Evolutionary conservation across 2,329 filamentous ascomycete species (phyloP).

Genomic region (Fusarium sp.): DNA sequence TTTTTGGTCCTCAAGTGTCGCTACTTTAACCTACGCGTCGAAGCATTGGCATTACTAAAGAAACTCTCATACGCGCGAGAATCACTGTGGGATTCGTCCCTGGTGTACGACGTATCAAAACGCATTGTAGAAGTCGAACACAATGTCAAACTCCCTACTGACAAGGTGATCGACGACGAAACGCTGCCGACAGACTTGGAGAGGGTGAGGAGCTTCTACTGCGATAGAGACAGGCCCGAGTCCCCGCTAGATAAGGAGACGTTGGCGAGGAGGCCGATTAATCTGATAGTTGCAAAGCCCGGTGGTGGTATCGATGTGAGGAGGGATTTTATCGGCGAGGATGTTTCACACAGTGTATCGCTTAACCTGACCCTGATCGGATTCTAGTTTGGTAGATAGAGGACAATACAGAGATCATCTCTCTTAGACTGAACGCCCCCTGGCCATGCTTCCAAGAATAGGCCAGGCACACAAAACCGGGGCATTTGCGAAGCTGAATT

Average conservation of each 20-base stretch:
- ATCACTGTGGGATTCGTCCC: slow-evolving; percentile 51
- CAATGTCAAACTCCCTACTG: slow-evolving; percentile 42
- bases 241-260: not conserved
- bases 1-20: slow-evolving; percentile 55
- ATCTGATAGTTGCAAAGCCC: slow-evolving; percentile 1
- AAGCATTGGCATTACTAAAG: slow-evolving; percentile 49
- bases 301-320: not conserved
- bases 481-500: not conserved
- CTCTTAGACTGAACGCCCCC: not conserved
- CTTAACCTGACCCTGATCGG: not conserved
- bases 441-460: not conserved
- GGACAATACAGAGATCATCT: not conserved
- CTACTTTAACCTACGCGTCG: slow-evolving; percentile 49
- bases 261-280: not conserved
- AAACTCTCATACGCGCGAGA: slow-evolving; percentile 48
- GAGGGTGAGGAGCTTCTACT: slow-evolving; percentile 33
- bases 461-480: not conserved
- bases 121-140: slow-evolving; percentile 56
- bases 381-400: not conserved
- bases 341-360: not conserved
- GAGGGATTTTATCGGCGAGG: not conserved
- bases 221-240: not conserved
- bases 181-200: slow-evolving; percentile 27
- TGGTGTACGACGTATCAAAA: slow-evolving; percentile 48
- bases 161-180: slow-evolving; percentile 12